phyloP scores from a whole-genome alignment of 2,329 filamentous ascomycete species.

The Salinomyces thailandicus region DNA sequence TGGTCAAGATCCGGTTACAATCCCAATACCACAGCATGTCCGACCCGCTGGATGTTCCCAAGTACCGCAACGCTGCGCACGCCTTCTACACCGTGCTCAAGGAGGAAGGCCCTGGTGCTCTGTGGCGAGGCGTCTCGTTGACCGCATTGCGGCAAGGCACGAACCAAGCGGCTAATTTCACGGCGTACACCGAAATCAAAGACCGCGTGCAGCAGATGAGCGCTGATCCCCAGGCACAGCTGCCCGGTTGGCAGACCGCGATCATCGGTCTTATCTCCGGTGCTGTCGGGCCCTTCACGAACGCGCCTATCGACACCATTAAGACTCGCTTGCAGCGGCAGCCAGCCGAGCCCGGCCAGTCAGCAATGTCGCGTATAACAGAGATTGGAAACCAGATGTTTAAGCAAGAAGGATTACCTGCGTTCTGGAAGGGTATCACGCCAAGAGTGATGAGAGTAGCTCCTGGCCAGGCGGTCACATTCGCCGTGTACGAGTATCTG shows the following conservation, averaged over 20 bases:
- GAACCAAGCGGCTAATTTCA: constrained; percentile 98
- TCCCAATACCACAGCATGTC: constrained; percentile 97
- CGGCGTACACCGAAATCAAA: constrained; percentile 92
- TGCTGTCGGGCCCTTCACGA: constrained; percentile 90
- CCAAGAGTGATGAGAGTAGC: constrained; percentile 95
- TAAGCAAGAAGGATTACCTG: constrained; percentile 82
- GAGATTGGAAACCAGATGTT: constrained; percentile 55
- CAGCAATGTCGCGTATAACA: constrained; percentile 67
- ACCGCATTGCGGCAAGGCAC: constrained; percentile 90
- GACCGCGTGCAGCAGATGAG: constrained; percentile 62
- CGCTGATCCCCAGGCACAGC: constrained; percentile 53
- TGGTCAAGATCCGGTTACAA: constrained; percentile 96
- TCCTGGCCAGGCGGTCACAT: constrained; percentile 77
- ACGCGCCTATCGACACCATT: constrained; percentile 97
- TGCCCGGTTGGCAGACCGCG: constrained; percentile 85
- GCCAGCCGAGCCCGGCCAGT: constrained; percentile 65
- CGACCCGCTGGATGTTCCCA: constrained; percentile 88
- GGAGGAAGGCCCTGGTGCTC: constrained; percentile 77
- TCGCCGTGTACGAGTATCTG: constrained; percentile 47
- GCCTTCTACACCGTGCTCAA: constrained; percentile 76
- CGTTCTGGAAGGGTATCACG: constrained; percentile 99
- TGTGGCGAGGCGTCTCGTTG: constrained; percentile 88
- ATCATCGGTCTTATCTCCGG: constrained; percentile 82
- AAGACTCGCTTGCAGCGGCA: constrained; percentile 93
- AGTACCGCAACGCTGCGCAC: constrained; percentile 89